Evolutionary conservation across 306 rosid genomes (phyloP), one percentile per base, ranked within the genome.

Genomic region (Cucumis sativus): DNA sequence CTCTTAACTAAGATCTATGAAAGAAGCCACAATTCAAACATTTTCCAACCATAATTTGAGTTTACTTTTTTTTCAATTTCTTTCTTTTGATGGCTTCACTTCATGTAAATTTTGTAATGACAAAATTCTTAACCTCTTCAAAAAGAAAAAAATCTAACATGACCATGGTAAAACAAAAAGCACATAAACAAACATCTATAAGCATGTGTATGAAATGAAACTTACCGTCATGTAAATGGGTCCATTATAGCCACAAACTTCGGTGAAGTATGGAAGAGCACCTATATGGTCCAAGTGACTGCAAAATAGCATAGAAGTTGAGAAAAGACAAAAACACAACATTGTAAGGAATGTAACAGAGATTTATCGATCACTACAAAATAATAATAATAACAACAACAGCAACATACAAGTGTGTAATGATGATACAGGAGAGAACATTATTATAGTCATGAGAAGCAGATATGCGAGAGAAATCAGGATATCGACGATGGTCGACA

Each of bases 201-300:
- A 87, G 75, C 84, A 86, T 8, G 49, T 37, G 6, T 79, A 55
- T 60, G 4, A 76, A 71, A 43, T 78, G 33, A 78, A 51, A 18
- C 81, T 78, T 81, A 94, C 98, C 80, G 98, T 94, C 98, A 94
- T 94, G 82, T 94, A 94, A 85, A 94, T 72, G 7, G 98, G 97
- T 37, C 98, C 98, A 2, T 40, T 15, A 65, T 89, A 91, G 16
- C 98, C 97, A 39, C 96, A 94, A 74, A 94, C 97, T 85, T 94
- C 89, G 0, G 98, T 90, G 91, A 94, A 91, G 82, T 88, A 94
- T 77, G 89, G 91, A 20, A 94, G 83, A 2, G 97, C 98, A 6
- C 97, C 98, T 63, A 94, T 84, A 80, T 94, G 97, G 71, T 94
- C 98, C 86, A 91, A 77, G 79, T 94, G 98, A 87, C 97, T 91